These are phyloP conservation scores for Herpetomonas tarakana DNA, from an alignment of 208 protist genomes.

Conservation along the genomic window DNA sequence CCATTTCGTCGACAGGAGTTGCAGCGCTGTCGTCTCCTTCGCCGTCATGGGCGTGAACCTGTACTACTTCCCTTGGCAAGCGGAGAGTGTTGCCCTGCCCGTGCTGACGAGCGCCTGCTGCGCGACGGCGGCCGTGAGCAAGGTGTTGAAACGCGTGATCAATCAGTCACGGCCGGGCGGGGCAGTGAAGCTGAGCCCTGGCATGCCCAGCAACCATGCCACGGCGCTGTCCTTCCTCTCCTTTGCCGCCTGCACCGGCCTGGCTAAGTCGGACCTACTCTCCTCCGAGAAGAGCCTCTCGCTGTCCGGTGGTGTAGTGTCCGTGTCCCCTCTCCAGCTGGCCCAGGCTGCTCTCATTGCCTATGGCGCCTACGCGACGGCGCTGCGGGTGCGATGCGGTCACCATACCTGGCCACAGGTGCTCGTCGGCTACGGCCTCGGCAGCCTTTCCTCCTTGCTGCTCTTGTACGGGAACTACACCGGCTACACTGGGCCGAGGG, in stretches of 20 bases:
- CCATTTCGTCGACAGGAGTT: conserved; percentile 31
- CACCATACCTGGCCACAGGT: conserved; percentile 58
- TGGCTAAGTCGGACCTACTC: conserved; percentile 19
- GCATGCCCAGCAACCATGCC: conserved; percentile 75
- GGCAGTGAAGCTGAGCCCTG: conserved; percentile 42
- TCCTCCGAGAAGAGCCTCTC: not conserved
- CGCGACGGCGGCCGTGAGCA: conserved; percentile 34
- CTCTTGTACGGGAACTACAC: conserved; percentile 30
- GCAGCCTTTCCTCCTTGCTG: conserved; percentile 9
- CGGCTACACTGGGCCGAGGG: conserved; percentile 16
- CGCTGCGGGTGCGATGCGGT: conserved; percentile 30
- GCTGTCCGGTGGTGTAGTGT: not conserved
- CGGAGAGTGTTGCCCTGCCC: conserved; percentile 32
- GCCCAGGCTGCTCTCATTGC: conserved; percentile 19
- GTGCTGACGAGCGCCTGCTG: conserved; percentile 35
- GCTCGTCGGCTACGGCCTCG: conserved; percentile 34
- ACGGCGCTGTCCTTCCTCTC: conserved; percentile 42
- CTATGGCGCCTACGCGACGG: conserved; percentile 35
- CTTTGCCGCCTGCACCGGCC: conserved; percentile 17
- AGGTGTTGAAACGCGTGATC: conserved; percentile 43
- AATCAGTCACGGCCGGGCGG: conserved; percentile 45
- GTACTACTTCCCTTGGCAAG: conserved; percentile 20
- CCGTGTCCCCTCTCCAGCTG: conserved; percentile 2
- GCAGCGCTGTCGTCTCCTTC: conserved; percentile 27
- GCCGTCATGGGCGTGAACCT: conserved; percentile 34